Evolutionary conservation across 306 rosid species (phyloP).

Genomic region (Abrus precatorius): DNA sequence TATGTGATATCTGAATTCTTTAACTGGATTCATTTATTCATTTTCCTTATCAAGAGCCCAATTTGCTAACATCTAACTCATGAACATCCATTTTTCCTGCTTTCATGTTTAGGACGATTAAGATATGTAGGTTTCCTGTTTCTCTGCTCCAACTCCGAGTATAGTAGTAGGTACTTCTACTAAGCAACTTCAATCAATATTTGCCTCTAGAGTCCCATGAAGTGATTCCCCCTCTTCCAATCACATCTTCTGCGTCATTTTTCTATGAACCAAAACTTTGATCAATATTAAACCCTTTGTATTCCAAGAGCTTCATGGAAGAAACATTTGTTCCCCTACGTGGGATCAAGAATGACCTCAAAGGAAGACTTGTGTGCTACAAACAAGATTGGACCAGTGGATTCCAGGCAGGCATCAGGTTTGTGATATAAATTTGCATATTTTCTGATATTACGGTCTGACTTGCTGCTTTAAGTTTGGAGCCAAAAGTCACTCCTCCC

Average conservation of each 20-base stretch:
- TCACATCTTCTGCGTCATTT: conserved; percentile 40
- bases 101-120: conserved; percentile 43
- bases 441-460: conserved; percentile 8
- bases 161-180: not conserved
- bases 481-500: not conserved
- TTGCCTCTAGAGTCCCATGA: conserved; percentile 61
- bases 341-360: conserved; percentile 82
- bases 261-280: conserved; percentile 46
- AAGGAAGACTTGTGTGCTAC: conserved; percentile 80
- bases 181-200: conserved; percentile 48
- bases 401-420: conserved; percentile 77
- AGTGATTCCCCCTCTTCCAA: conserved; percentile 43
- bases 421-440: conserved; percentile 43
- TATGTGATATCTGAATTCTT: conserved; percentile 63
- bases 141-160: conserved; percentile 50
- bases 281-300: conserved; percentile 34
- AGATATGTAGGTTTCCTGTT: conserved; percentile 33
- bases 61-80: conserved; percentile 29
- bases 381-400: conserved; percentile 92
- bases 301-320: conserved; percentile 64
- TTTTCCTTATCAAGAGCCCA: conserved; percentile 49
- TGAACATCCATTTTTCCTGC: conserved; percentile 42
- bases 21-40: conserved; percentile 45
- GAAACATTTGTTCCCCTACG: conserved; percentile 94
- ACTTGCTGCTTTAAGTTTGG: conserved; percentile 2